Conservation (phyloP, 2,329 filamentous ascomycete genomes). For the Calonectria pauciramosa region DNA sequence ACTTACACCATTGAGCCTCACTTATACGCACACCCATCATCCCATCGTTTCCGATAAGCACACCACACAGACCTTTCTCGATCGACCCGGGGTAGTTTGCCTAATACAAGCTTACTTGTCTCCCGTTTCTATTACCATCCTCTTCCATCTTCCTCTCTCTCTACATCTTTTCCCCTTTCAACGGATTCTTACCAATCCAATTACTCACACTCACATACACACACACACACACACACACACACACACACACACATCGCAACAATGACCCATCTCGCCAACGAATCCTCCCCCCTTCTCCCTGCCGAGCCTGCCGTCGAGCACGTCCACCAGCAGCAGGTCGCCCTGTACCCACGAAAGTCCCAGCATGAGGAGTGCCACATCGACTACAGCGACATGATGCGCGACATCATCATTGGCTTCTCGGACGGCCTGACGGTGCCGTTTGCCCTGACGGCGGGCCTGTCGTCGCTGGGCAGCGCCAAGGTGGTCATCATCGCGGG, state of each 20-base stretch:
- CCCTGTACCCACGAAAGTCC: constrained; percentile 41
- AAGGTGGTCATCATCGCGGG: constrained; percentile 79
- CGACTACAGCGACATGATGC: constrained; percentile 62
- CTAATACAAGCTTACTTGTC: neutral
- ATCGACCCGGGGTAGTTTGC: neutral
- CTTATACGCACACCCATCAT: constrained; percentile 3
- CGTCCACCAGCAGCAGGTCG: constrained; percentile 39
- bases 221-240: neutral
- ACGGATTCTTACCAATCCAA: neutral
- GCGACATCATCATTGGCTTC: constrained; percentile 81
- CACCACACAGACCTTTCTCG: constrained; percentile 1
- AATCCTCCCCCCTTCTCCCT: constrained; percentile 50
- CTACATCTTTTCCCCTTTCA: neutral
- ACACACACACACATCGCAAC: neutral
- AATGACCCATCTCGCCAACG: constrained; percentile 47
- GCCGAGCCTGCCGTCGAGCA: constrained; percentile 49
- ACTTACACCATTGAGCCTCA: constrained; percentile 12
- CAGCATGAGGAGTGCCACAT: constrained; percentile 45
- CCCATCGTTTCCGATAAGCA: constrained; percentile 13
- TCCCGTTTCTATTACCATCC: too few relatives aligned
- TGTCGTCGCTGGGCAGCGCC: constrained; percentile 75
- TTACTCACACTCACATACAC: neutral
- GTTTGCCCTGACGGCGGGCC: constrained; percentile 82
- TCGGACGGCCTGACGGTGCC: constrained; percentile 85
- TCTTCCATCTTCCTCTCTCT: neutral